Conservation (phyloP, 768 basidiomycete species). For the Lepiota brunneoincarnata region DNA sequence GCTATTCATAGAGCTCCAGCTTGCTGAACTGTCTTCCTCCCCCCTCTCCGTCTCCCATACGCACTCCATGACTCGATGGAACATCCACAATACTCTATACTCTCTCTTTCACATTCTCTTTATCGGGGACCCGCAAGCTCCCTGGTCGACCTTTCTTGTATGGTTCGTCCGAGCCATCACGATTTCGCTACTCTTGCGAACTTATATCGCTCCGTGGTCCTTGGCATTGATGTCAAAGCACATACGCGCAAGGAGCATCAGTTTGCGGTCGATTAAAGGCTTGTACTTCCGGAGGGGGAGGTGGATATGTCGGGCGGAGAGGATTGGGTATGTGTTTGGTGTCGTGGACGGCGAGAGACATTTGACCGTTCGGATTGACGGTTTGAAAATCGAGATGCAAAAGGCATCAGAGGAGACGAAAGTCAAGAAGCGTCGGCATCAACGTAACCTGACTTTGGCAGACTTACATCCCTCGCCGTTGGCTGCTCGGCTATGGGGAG, state of each 20-base stretch:
- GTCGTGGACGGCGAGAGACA: slow-evolving; percentile 49
- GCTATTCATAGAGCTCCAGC: no score
- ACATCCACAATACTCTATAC: background rate
- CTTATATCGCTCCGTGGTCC: slow-evolving; percentile 64
- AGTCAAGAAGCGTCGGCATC: slow-evolving; percentile 20
- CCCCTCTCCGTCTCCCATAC: no score
- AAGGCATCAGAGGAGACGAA: slow-evolving; percentile 24
- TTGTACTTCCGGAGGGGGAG: slow-evolving; percentile 60
- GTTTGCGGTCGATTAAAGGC: slow-evolving; percentile 75
- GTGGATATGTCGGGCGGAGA: slow-evolving; percentile 60
- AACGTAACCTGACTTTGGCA: slow-evolving; percentile 44
- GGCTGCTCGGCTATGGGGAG: slow-evolving; percentile 35
- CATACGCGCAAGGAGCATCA: slow-evolving; percentile 69
- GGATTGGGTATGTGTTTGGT: slow-evolving; percentile 61
- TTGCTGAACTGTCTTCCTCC: no score
- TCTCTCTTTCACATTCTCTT: slow-evolving; percentile 22
- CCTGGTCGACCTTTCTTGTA: slow-evolving; percentile 41
- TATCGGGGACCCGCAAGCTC: slow-evolving; percentile 26
- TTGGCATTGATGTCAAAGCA: slow-evolving; percentile 59
- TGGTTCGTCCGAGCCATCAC: slow-evolving; percentile 52
- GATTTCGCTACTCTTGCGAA: slow-evolving; percentile 59
- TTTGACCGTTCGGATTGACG: slow-evolving; percentile 62
- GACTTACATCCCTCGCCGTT: slow-evolving; percentile 46
- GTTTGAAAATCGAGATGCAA: slow-evolving; percentile 51
- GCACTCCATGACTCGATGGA: slow-evolving; percentile 10